phyloP scores from a whole-genome alignment of 208 protist genomes.

The Crithidia acanthocephali region DNA sequence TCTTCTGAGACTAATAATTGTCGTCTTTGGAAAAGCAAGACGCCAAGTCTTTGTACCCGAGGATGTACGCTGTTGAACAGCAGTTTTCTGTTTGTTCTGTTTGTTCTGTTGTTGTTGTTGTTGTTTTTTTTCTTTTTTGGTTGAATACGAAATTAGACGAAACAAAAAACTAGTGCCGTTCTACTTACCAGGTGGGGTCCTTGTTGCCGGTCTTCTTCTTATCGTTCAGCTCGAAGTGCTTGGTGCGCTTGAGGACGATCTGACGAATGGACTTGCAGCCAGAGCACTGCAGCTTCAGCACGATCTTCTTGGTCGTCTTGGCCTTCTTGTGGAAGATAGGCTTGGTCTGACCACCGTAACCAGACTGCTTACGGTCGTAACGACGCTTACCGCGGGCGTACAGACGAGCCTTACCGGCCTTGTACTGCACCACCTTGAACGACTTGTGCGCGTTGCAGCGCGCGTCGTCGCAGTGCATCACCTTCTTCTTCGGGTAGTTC shows the following conservation, averaged over 20 bases:
- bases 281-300: conserved; percentile 98
- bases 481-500: conserved; percentile 95
- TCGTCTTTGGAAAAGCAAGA: too few species aligned
- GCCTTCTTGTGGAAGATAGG: conserved; percentile 99
- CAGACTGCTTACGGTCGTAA: conserved; percentile 99
- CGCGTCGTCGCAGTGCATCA: conserved; percentile 89
- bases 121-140: conserved; percentile 10
- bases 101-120: neutral
- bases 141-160: conserved; percentile 15
- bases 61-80: too few species aligned
- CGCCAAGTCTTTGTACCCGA: too few species aligned
- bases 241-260: conserved; percentile 97
- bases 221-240: conserved; percentile 99
- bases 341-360: conserved; percentile 99
- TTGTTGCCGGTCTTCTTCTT: conserved; percentile 94
- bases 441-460: conserved; percentile 96
- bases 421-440: conserved; percentile 99
- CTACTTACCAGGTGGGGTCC: conserved; percentile 91
- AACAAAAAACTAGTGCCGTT: conserved; percentile 12
- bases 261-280: conserved; percentile 96
- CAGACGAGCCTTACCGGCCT: conserved; percentile 98
- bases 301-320: conserved; percentile 99
- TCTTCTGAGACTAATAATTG: too few species aligned
- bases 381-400: conserved; percentile 98
- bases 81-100: too few species aligned